Percentiles rank a stretch among this genome's conserved stretches.
Conservation (phyloP, 331 rosid genomes). For the Quercus phellos region DNA sequence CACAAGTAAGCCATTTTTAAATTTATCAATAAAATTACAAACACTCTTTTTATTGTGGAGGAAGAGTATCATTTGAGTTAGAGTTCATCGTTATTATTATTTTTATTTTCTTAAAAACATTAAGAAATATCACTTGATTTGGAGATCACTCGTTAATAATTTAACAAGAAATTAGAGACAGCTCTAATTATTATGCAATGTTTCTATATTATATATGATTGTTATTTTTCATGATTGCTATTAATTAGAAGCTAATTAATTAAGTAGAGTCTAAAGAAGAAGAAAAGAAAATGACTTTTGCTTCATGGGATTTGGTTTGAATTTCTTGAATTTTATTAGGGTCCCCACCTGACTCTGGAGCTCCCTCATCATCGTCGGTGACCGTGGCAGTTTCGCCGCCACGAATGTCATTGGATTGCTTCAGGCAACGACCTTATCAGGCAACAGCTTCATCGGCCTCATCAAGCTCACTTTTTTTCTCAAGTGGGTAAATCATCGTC, state of each 20-base stretch:
- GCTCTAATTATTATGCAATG: too few species aligned
- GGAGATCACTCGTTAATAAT: too few species aligned
- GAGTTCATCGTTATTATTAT: too few species aligned
- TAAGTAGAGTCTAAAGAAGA: neutral
- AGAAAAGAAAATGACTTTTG: neutral
- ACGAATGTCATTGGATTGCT: slow-evolving; percentile 51
- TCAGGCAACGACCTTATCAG: slow-evolving; percentile 59
- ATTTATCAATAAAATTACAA: neutral
- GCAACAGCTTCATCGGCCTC: slow-evolving; percentile 47
- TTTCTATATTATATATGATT: neutral
- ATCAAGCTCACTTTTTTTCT: slow-evolving; percentile 69
- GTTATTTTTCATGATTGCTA: neutral
- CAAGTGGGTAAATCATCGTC: slow-evolving; percentile 38
- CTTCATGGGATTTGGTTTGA: neutral
- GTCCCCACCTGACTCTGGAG: slow-evolving; percentile 67
- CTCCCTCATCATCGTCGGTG: slow-evolving; percentile 61
- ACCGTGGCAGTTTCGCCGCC: slow-evolving; percentile 86
- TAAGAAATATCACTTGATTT: too few species aligned
- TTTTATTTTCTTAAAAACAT: too few species aligned
- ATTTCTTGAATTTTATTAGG: slow-evolving; percentile 26
- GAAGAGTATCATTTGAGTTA: too few species aligned
- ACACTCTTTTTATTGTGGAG: neutral
- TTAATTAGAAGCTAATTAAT: neutral
- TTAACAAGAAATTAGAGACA: too few species aligned
- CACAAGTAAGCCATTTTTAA: slow-evolving; percentile 30